Base-by-base conservation (phyloP, 2,329 filamentous ascomycete genomes). In the Dactylonectria macrodidyma region DNA sequence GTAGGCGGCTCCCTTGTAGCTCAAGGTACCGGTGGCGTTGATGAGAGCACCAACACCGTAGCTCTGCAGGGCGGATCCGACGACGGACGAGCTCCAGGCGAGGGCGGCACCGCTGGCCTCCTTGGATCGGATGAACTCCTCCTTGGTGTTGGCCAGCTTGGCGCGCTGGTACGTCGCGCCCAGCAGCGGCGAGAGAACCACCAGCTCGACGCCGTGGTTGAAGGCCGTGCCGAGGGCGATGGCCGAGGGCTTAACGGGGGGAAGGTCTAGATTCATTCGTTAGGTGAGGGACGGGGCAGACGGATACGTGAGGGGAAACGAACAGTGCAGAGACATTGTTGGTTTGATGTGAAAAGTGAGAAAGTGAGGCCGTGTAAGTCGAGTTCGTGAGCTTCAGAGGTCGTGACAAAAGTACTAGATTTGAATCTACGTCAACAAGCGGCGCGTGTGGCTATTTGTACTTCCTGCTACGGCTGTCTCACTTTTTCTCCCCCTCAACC, bases 1-100 rank as follows among this genome's bases (percentile, higher is more conserved):
- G 86, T 98, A 98, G 64, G 95, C 94, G 71, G 96, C 95, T 76
- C 96, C 96, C 90, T 97, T 98, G 88, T 98, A 98, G 85, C 90
- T 95, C 72, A 98, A 88, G 62, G 95, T 98, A 73, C 94, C 95
- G 48, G 95, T 98, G 74, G 95, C 95, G 83, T 98, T 98, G 88
- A 95, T 93, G 74, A 97, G 86, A 70, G 95, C 95, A 75, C 92
- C 95, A 71, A 97, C 92, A 80, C 94, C 95, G 79, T 97, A 97
- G 70, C 92, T 90, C 87, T 97, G 95, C 68, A 98, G 84, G 67
- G 92, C 94, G 65, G 94, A 96, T 81, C 96, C 96, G 80, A 95
- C 86, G 70, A 98, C 89, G 47, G 95, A 96, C 73, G 93, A 95
- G 81, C 95, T 94, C 92, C 93, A 97, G 74, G 95, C 93, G 68